These are phyloP conservation scores for Colletotrichum sp. DNA, from an alignment of 2,329 filamentous ascomycete genomes.

Conservation along the genomic window DNA sequence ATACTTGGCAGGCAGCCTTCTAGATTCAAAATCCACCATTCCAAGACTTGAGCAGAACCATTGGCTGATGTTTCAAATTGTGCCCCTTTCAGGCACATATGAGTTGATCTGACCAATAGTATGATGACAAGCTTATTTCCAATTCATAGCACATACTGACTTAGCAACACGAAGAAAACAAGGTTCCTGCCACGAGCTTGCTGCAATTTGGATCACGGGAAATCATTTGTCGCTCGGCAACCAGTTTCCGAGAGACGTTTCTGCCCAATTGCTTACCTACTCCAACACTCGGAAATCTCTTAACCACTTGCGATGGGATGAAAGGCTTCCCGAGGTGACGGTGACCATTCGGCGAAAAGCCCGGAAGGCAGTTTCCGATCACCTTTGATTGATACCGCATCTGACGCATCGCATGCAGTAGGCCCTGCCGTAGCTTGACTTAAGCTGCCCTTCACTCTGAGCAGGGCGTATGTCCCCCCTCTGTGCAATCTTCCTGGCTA, in stretches of 20 bases:
- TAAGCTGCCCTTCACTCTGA: not conserved
- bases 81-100: not conserved
- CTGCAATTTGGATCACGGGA: not conserved
- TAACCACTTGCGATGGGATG: not conserved
- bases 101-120: not conserved
- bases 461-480: accelerated
- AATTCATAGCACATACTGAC: not conserved
- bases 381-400: not conserved
- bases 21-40: not conserved
- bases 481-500: not conserved
- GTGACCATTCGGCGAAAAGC: not conserved
- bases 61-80: not conserved
- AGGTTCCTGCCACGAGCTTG: not conserved
- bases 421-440: not conserved
- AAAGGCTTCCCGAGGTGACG: not conserved
- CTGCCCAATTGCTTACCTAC: not conserved
- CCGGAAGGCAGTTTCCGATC: not conserved
- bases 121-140: not conserved
- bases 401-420: not conserved
- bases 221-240: not conserved
- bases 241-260: not conserved
- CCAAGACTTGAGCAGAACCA: accelerated
- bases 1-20: not conserved
- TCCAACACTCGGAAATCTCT: not conserved
- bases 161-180: not conserved